Percentiles rank a stretch among this genome's conserved stretches.
These are phyloP conservation scores for Chlorociboria aeruginascens DNA, from an alignment of 495 filamentous ascomycete species.

Conservation along the genomic window DNA sequence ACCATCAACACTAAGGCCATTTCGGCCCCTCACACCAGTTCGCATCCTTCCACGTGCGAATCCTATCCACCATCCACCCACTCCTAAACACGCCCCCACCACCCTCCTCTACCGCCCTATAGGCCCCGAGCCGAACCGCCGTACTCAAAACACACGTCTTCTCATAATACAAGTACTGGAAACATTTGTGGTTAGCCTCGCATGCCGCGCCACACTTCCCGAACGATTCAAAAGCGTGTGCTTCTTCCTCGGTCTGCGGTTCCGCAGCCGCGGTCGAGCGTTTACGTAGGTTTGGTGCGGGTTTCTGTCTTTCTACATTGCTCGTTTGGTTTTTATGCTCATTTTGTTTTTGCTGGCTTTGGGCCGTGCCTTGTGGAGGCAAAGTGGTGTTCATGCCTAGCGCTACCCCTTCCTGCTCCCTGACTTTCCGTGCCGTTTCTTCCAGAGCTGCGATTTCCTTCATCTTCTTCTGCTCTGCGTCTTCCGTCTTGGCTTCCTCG, in stretches of 20 bases:
- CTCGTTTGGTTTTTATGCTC: too few relatives aligned
- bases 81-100: background rate
- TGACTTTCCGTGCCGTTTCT: background rate
- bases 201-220: conserved; percentile 5
- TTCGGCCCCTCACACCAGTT: background rate
- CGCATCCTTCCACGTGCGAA: conserved; percentile 1
- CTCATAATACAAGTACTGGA: conserved; percentile 7
- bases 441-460: too few relatives aligned
- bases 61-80: conserved; percentile 9
- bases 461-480: too few relatives aligned
- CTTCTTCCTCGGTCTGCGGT: background rate
- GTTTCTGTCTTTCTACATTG: background rate
- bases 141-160: conserved; percentile 4
- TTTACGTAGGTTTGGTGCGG: background rate
- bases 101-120: background rate
- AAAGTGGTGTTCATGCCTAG: too few relatives aligned
- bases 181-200: conserved; percentile 1
- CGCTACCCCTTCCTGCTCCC: background rate
- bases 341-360: too few relatives aligned
- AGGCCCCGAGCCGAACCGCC: conserved; percentile 1
- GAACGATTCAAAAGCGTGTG: background rate
- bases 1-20: too few relatives aligned
- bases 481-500: too few relatives aligned
- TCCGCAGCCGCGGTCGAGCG: background rate
- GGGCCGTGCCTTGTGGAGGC: too few relatives aligned